Conservation (phyloP, 2,329 filamentous ascomycete genomes). For the Monosporascus sp. region DNA sequence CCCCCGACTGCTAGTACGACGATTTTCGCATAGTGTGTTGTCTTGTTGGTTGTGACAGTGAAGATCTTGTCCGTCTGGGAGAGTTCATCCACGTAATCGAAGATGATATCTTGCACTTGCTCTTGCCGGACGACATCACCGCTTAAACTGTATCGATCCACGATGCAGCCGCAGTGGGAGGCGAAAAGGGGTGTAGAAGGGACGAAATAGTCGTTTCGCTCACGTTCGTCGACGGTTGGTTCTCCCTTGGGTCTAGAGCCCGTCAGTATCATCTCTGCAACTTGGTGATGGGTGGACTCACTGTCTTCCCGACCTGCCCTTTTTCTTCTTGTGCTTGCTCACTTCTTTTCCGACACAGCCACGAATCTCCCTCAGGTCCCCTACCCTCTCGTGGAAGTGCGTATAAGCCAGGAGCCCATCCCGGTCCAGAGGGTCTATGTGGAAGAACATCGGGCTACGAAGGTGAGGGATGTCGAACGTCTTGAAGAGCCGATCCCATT, state of each 20-base stretch:
- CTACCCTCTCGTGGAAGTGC: constrained; percentile 53
- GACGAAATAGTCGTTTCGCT: constrained; percentile 65
- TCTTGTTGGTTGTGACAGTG: constrained; percentile 53
- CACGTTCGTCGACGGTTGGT: constrained; percentile 58
- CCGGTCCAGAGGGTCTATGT: constrained; percentile 69
- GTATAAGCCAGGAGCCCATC: constrained; percentile 69
- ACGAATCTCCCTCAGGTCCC: constrained; percentile 63
- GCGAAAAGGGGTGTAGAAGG: constrained; percentile 57
- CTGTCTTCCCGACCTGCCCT: constrained; percentile 37
- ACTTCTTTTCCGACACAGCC: constrained; percentile 75
- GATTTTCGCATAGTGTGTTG: constrained; percentile 50
- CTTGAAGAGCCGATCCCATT: constrained; percentile 66
- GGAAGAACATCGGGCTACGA: constrained; percentile 78
- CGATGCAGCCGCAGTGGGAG: constrained; percentile 55
- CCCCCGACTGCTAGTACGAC: constrained; percentile 70
- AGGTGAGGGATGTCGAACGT: constrained; percentile 66
- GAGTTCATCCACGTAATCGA: constrained; percentile 40
- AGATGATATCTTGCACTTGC: constrained; percentile 56
- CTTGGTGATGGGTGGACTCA: constrained; percentile 18
- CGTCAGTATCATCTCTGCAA: constrained; percentile 9
- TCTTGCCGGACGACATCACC: constrained; percentile 54
- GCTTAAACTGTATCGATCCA: constrained; percentile 53
- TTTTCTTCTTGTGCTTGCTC: constrained; percentile 75
- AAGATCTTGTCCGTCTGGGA: constrained; percentile 55
- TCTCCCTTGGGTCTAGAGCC: constrained; percentile 33